A percentile compares a stretch with the other conserved stretches of the same genome.
phyloP scores from a whole-genome alignment of 139 green algal species.

The Closterium sp. region DNA sequence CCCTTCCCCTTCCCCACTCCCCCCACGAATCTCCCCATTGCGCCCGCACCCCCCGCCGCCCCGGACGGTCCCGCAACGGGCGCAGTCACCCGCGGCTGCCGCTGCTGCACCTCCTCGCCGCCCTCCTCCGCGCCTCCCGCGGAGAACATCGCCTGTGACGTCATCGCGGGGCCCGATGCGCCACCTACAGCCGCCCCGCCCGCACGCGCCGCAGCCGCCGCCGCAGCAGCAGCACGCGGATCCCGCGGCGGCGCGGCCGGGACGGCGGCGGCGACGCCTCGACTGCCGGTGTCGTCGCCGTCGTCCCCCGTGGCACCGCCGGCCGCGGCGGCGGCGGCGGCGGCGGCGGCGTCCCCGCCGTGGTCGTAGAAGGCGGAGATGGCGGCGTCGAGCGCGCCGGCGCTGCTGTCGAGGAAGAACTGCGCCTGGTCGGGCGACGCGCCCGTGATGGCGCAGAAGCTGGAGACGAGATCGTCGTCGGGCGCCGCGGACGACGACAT shows the following conservation, averaged over 20 bases:
- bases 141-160: too few species aligned
- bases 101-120: constrained; percentile 6
- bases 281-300: neutral
- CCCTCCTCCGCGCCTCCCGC: constrained; percentile 3
- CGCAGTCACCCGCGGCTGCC: neutral
- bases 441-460: constrained; percentile 25
- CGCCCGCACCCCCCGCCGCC: neutral
- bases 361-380: constrained; percentile 39
- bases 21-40: neutral
- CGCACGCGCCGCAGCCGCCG: neutral
- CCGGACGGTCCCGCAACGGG: neutral
- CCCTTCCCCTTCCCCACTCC: neutral
- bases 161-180: too few species aligned
- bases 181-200: neutral
- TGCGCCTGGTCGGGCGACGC: constrained; percentile 8
- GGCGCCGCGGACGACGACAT: too few species aligned
- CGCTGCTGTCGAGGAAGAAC: constrained; percentile 29
- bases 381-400: constrained; percentile 14
- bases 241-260: too few species aligned
- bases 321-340: neutral
- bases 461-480: neutral
- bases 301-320: constrained; percentile 17
- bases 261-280: neutral
- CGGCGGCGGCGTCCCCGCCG: neutral
- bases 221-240: too few species aligned